Base-by-base conservation (phyloP, 805 yeast genomes). In the Starmerella geochares region DNA sequence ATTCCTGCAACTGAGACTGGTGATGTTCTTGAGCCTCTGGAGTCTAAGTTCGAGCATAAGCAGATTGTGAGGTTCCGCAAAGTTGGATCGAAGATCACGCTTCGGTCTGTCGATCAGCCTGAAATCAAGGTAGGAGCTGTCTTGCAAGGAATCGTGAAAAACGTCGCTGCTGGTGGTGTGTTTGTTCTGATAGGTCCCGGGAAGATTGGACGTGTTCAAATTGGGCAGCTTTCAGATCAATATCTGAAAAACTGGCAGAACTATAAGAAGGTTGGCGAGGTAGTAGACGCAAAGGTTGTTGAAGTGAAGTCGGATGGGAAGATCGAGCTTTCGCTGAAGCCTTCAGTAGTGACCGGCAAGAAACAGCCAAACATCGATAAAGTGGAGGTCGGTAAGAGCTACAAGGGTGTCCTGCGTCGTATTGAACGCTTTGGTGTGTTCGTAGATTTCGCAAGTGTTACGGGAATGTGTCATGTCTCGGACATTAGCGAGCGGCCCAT, bases 371-470 rank as follows among this genome's bases (percentile, higher is more conserved):
- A 62, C n/a, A 43, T 66, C 20, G 80, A 75, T 39, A 92, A 84
- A 50, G 71, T 90, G 49, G 67, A 76, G 50, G 79, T 73, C 46
- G 94, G 84, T 49, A 84, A 81, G 24, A 68, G 81, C 27, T 78
- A 71, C 58, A 90, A 83, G 61, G 98, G 96, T 63, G 68, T 80
- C 2, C 81, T 90, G 39, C 80, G 77, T 62, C 76, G 76, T 53
- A 84, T 81, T 21, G 80, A 87, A 29, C 94, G 85, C 42, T 90
- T 81, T 63, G 98, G 98, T 70, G 95, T 86, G 3, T 90, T 90
- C 62, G 83, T 90, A 46, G 80, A 78, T 54, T 71, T 90, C 48
- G 87, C 81, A 57, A 84, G 82, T 40, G 73, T 87, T 51, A 78
- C 83, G 60, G 98, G 97, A 50, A 75, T 90, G 56, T 87, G 95